Conservation (phyloP, 2,329 filamentous ascomycete genomes). For the Colletotrichum cuscutae region DNA sequence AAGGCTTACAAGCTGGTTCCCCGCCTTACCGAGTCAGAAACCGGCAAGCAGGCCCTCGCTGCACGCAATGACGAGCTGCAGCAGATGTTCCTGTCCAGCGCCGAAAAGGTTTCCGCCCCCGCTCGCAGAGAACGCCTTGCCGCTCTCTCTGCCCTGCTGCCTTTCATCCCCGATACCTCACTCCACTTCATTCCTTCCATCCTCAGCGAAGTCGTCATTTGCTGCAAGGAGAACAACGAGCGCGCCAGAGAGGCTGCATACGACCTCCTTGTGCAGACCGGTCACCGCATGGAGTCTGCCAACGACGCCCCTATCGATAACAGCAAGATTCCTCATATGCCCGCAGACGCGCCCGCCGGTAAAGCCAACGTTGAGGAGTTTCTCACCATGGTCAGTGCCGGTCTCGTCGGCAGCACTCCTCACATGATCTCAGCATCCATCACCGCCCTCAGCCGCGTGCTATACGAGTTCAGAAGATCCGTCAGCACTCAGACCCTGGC, state of each 20-base stretch:
- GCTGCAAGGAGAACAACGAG: constrained; percentile 98
- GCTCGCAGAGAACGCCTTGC: constrained; percentile 87
- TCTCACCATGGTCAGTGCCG: constrained; percentile 97
- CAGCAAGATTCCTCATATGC: constrained; percentile 88
- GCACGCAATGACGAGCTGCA: constrained; percentile 85
- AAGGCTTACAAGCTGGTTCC: constrained; percentile 99
- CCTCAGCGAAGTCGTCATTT: constrained; percentile 93
- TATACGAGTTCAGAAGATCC: constrained; percentile 86
- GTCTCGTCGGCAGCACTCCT: constrained; percentile 89
- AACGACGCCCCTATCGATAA: constrained; percentile 83
- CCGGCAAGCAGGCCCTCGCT: constrained; percentile 78
- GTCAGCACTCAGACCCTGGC: constrained; percentile 76
- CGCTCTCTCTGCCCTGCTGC: constrained; percentile 83
- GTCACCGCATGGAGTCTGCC: constrained; percentile 76
- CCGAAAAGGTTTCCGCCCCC: constrained; percentile 87
- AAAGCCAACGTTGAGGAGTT: constrained; percentile 91
- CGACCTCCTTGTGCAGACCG: constrained; percentile 89
- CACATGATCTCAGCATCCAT: constrained; percentile 99
- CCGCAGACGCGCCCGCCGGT: constrained; percentile 79
- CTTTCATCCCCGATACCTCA: constrained; percentile 78
- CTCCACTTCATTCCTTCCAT: constrained; percentile 94
- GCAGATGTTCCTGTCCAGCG: constrained; percentile 79
- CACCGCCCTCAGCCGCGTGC: constrained; percentile 89
- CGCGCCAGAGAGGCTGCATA: constrained; percentile 91
- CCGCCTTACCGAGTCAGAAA: constrained; percentile 83